A percentile compares a stretch with the other conserved stretches of the same genome.
Conservation (phyloP, 192 early-diverging fungal species). For the Umbelopsis sp. region DNA sequence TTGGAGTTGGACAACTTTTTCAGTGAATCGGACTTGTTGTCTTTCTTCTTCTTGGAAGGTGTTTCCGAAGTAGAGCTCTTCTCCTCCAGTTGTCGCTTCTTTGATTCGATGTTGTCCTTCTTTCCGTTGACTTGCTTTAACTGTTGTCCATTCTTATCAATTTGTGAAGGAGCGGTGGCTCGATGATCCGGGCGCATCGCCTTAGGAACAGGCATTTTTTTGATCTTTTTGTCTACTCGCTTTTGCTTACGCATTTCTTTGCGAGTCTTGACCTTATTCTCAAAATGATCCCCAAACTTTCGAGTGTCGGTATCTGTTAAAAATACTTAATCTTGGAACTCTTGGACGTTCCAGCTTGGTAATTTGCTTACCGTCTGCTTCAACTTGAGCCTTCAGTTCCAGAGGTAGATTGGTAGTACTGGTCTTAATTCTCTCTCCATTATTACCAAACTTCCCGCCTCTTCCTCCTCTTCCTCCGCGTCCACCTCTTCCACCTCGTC, state of each 20-base stretch:
- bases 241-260: slow-evolving; percentile 56
- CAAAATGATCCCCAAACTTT: slow-evolving; percentile 50
- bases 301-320: slow-evolving; percentile 48
- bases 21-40: slow-evolving; percentile 33
- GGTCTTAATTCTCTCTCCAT: slow-evolving; percentile 30
- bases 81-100: background rate
- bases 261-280: slow-evolving; percentile 45
- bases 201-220: slow-evolving; percentile 36
- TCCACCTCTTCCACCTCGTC: background rate
- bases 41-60: slow-evolving; percentile 12
- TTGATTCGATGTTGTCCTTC: too few species aligned
- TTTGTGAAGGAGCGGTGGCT: background rate
- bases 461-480: background rate
- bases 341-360: background rate
- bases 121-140: too few species aligned
- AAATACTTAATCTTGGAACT: background rate
- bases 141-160: slow-evolving; percentile 25
- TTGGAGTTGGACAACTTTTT: slow-evolving; percentile 50
- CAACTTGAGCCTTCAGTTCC: slow-evolving; percentile 41
- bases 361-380: slow-evolving; percentile 34
- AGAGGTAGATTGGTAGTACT: slow-evolving; percentile 45
- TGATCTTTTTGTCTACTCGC: slow-evolving; percentile 48
- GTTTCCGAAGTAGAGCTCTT: background rate
- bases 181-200: slow-evolving; percentile 18
- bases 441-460: background rate